A percentile compares a stretch with the other conserved stretches of the same genome.
Conservation (phyloP, 192 early-diverging fungal species). For the Lunasporangiospora selenospora region DNA sequence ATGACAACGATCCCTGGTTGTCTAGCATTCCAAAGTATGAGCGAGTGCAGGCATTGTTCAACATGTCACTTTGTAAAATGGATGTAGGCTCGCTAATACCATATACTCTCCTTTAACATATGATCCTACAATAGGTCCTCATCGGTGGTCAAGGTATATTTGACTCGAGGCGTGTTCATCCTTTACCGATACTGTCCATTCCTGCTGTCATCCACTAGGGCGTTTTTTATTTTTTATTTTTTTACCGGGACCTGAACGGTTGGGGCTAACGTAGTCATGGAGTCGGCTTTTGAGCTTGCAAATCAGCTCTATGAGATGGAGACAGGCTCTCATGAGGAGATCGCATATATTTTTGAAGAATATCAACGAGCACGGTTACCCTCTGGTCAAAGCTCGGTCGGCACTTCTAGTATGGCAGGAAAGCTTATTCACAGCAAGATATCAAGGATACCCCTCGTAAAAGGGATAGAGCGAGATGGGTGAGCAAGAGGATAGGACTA, state of each 20-base stretch:
- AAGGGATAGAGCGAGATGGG: no score
- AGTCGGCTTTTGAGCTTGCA: not conserved
- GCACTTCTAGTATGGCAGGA: not conserved
- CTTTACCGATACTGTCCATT: no score
- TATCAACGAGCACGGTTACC: not conserved
- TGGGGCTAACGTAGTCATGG: not conserved
- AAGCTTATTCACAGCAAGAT: not conserved
- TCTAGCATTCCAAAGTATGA: not conserved
- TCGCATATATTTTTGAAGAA: not conserved
- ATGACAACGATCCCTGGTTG: no score
- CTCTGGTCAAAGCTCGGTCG: not conserved
- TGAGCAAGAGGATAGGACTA: no score
- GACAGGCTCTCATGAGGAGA: not conserved
- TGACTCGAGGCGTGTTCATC: no score
- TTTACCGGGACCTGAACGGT: no score
- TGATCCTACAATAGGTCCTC: not conserved
- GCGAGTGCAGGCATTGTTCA: no score
- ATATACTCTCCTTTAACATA: not conserved
- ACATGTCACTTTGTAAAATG: no score
- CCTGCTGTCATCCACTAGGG: no score
- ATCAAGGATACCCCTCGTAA: no score
- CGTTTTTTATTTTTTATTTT: no score
- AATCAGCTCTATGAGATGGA: not conserved
- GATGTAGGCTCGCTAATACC: no score
- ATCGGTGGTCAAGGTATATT: conserved; percentile 2